phyloP scores from a whole-genome alignment of 2,329 filamentous ascomycete species.

The Talaromyces amestolkiae region DNA sequence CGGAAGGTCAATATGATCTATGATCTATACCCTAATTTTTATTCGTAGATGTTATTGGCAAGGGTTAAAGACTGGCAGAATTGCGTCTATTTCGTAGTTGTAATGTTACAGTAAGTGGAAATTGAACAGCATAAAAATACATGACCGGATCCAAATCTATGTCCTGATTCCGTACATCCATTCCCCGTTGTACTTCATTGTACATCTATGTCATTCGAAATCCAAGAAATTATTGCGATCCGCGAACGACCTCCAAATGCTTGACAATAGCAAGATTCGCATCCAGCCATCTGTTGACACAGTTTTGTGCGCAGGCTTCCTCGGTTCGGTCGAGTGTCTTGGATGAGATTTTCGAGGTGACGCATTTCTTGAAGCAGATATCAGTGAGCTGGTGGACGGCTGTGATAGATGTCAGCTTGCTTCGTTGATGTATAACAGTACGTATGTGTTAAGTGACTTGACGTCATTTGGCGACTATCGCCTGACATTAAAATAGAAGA shows the following conservation, averaged over 20 bases:
- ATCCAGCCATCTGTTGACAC: constrained; percentile 91
- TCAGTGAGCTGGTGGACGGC: constrained; percentile 68
- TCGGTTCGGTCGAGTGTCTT: constrained; percentile 73
- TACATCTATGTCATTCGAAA: not conserved
- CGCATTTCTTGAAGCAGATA: constrained; percentile 93
- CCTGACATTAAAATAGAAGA: not conserved
- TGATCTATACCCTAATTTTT: not conserved
- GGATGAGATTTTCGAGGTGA: constrained; percentile 69
- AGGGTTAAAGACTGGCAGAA: too few relatives aligned
- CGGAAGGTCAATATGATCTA: not conserved
- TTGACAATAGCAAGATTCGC: constrained; percentile 79
- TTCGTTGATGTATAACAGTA: not conserved
- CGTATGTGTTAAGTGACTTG: not conserved
- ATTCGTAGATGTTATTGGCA: not conserved
- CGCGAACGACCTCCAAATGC: constrained; percentile 69
- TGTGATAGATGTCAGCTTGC: constrained; percentile 27
- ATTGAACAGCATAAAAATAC: constrained; percentile 9
- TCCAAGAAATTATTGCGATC: constrained; percentile 17
- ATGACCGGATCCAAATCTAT: not conserved
- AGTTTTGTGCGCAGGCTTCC: constrained; percentile 83
- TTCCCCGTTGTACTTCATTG: not conserved
- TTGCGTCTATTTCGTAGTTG: not conserved
- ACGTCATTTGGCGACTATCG: not conserved
- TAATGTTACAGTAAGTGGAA: constrained; percentile 5
- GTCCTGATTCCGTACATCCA: not conserved